phyloP scores from a whole-genome alignment of 331 rosid species.

The Pyrus hybrid region DNA sequence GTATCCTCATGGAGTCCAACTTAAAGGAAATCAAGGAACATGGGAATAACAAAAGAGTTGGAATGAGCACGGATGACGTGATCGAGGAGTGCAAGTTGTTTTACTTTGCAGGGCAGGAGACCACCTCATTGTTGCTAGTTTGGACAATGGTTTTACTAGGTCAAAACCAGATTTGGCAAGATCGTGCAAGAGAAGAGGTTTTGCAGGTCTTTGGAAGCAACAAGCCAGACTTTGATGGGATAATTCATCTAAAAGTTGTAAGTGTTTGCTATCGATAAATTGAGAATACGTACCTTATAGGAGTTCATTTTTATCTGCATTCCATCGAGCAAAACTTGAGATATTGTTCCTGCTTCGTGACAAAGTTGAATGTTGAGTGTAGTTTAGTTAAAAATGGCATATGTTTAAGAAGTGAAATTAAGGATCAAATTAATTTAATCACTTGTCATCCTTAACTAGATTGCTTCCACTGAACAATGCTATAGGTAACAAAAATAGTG shows the following conservation, averaged over 20 bases:
- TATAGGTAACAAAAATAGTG: too few species aligned
- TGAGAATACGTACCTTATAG: too few species aligned
- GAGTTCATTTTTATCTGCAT: too few species aligned
- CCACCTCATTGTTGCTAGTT: constrained; percentile 3
- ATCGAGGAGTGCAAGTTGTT: background rate
- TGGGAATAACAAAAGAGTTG: constrained; percentile 8
- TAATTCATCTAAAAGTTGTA: constrained; percentile 47
- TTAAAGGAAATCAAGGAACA: constrained; percentile 17
- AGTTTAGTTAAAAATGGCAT: too few species aligned
- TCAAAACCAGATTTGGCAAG: background rate
- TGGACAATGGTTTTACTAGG: constrained; percentile 15
- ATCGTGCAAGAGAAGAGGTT: constrained; percentile 18
- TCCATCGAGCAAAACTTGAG: background rate
- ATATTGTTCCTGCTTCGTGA: background rate
- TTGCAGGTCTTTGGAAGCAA: constrained; percentile 28
- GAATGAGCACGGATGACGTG: background rate
- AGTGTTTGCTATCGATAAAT: constrained; percentile 2
- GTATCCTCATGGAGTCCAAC: constrained; percentile 27
- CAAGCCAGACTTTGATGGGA: constrained; percentile 40
- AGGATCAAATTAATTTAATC: too few species aligned
- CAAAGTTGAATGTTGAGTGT: background rate
- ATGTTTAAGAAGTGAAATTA: too few species aligned
- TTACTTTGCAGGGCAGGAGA: constrained; percentile 16
- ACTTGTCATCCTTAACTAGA: too few species aligned
- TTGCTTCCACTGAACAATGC: too few species aligned